phyloP scores from a whole-genome alignment of 208 protist genomes.

The Crithidia fasciculata region DNA sequence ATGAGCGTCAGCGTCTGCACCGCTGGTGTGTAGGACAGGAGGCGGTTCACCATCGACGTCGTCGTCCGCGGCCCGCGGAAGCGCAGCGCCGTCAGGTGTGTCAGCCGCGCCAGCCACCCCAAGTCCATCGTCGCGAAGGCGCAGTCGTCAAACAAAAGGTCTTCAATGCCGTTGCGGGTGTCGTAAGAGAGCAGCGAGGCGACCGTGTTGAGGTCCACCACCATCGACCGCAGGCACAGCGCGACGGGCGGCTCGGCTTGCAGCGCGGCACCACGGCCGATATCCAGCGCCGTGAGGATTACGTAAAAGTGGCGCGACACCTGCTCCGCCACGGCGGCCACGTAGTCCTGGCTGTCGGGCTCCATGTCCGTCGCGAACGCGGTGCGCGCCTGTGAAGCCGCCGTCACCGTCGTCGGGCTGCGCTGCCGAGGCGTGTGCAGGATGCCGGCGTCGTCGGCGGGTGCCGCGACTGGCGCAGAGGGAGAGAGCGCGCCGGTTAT shows the following conservation, averaged over 20 bases:
- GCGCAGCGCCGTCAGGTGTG: slow-evolving; percentile 24
- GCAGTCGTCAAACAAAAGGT: slow-evolving; percentile 48
- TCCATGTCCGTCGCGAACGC: slow-evolving; percentile 4
- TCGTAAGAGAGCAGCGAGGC: slow-evolving; percentile 35
- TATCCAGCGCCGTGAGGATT: slow-evolving; percentile 32
- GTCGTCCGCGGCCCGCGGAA: slow-evolving; percentile 29
- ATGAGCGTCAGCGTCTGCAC: slow-evolving; percentile 38
- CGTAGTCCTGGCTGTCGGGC: slow-evolving; percentile 29
- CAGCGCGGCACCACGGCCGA: slow-evolving; percentile 31
- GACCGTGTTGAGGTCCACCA: slow-evolving; percentile 31
- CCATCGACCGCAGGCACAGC: slow-evolving; percentile 39
- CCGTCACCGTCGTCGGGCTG: background rate
- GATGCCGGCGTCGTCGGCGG: background rate
- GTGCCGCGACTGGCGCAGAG: background rate
- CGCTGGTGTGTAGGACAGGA: slow-evolving; percentile 16
- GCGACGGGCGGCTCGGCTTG: slow-evolving; percentile 19
- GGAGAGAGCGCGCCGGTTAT: background rate
- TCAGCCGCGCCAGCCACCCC: slow-evolving; percentile 29
- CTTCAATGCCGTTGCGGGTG: slow-evolving; percentile 18
- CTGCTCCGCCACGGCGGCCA: slow-evolving; percentile 30
- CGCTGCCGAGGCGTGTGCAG: background rate
- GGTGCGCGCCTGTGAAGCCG: background rate
- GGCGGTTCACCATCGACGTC: slow-evolving; percentile 22
- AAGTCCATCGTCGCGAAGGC: slow-evolving; percentile 31
- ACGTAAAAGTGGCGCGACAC: slow-evolving; percentile 32